These are phyloP conservation scores for Gautieria morchelliformis DNA, from an alignment of 768 basidiomycete genomes.

Conservation along the genomic window DNA sequence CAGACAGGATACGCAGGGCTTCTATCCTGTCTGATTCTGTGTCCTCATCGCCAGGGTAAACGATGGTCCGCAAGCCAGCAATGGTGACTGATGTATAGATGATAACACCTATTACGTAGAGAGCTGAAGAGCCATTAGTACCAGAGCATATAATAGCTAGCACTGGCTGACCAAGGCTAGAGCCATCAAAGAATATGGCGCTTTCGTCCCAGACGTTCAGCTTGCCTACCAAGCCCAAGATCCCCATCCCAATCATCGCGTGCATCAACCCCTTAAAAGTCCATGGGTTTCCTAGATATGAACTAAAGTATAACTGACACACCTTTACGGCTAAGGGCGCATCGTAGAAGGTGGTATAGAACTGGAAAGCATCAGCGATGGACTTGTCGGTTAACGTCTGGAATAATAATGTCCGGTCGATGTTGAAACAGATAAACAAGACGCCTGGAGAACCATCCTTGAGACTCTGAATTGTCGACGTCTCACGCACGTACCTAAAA, in stretches of 20 bases:
- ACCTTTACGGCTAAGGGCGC: constrained; percentile 93
- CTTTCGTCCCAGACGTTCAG: constrained; percentile 85
- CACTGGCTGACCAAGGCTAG: constrained; percentile 60
- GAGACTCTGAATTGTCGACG: neutral
- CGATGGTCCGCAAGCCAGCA: constrained; percentile 69
- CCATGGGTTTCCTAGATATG: constrained; percentile 6
- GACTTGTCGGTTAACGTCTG: constrained; percentile 51
- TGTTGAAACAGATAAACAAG: constrained; percentile 74
- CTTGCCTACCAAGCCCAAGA: constrained; percentile 69
- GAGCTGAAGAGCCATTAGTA: constrained; percentile 33
- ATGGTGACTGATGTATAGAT: constrained; percentile 80
- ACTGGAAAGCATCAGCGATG: constrained; percentile 71
- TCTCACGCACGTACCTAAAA: constrained; percentile 24
- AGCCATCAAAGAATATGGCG: constrained; percentile 92
- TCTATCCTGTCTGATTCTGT: constrained; percentile 60
- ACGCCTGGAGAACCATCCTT: constrained; percentile 39
- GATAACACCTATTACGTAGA: constrained; percentile 65
- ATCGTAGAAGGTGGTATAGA: constrained; percentile 89
- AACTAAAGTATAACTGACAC: constrained; percentile 12
- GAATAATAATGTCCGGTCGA: constrained; percentile 83
- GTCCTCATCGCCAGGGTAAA: constrained; percentile 42
- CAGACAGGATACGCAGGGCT: constrained; percentile 72
- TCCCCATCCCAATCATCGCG: constrained; percentile 69
- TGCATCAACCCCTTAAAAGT: constrained; percentile 71
- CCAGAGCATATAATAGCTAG: constrained; percentile 4